Conservation (phyloP, 2,329 filamentous ascomycete genomes). For the Penicillium crustosum region DNA sequence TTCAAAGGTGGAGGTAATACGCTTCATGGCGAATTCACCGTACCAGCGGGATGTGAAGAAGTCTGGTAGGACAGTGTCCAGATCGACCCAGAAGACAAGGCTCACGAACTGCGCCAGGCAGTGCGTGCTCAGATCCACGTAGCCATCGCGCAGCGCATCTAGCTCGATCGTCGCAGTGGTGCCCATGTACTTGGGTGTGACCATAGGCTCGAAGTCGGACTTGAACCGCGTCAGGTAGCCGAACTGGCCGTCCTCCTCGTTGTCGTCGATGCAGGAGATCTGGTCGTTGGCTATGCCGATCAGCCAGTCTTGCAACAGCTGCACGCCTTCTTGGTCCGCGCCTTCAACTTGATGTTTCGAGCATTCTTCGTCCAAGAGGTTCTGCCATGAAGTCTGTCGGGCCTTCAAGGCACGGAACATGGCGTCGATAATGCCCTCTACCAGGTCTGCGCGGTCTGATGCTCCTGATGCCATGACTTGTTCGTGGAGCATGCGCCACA, state of each 20-base stretch:
- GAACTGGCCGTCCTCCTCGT: slow-evolving; percentile 68
- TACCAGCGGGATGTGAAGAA: slow-evolving; percentile 96
- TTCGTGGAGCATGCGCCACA: slow-evolving; percentile 97
- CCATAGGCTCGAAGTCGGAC: slow-evolving; percentile 75
- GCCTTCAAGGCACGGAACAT: slow-evolving; percentile 86
- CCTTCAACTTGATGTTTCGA: slow-evolving; percentile 63
- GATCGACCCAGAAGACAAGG: slow-evolving; percentile 88
- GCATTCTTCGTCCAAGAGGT: slow-evolving; percentile 83
- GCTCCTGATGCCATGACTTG: slow-evolving; percentile 82
- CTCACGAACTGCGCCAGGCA: slow-evolving; percentile 84
- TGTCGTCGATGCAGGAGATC: slow-evolving; percentile 95
- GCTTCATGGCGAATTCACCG: slow-evolving; percentile 78
- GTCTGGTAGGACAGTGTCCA: slow-evolving; percentile 75
- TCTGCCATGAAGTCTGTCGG: slow-evolving; percentile 83
- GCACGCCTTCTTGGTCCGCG: slow-evolving; percentile 65
- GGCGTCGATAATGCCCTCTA: slow-evolving; percentile 91
- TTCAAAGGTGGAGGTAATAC: slow-evolving; percentile 91
- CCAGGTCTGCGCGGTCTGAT: slow-evolving; percentile 83
- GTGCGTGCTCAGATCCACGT: slow-evolving; percentile 91
- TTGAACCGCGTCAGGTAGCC: slow-evolving; percentile 86
- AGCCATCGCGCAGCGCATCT: slow-evolving; percentile 76
- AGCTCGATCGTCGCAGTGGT: slow-evolving; percentile 72
- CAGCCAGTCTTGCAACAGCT: slow-evolving; percentile 81
- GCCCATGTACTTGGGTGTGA: slow-evolving; percentile 74
- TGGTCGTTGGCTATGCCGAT: slow-evolving; percentile 97